phyloP scores from a whole-genome alignment of 2,329 filamentous ascomycete species.

The Chlorencoelia australis region DNA sequence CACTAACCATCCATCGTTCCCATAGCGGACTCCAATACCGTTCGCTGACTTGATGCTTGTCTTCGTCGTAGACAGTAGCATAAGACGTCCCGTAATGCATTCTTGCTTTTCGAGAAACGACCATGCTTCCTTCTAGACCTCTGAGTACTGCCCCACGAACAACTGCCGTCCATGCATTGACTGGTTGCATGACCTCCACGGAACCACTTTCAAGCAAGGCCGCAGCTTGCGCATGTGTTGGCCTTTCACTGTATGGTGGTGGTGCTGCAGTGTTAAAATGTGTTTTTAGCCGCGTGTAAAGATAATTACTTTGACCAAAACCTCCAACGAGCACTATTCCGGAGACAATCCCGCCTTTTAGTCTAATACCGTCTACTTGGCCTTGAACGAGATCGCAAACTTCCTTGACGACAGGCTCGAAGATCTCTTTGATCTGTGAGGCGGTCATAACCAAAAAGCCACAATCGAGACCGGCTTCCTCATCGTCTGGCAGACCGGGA shows the following conservation, averaged over 20 bases:
- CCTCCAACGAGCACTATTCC: slow-evolving; percentile 77
- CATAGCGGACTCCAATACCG: slow-evolving; percentile 71
- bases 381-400: slow-evolving; percentile 59
- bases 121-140: slow-evolving; percentile 69
- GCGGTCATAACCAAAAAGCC: slow-evolving; percentile 67
- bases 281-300: slow-evolving; percentile 59
- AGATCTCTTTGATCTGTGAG: slow-evolving; percentile 61
- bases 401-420: slow-evolving; percentile 64
- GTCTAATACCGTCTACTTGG: slow-evolving; percentile 53
- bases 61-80: slow-evolving; percentile 69
- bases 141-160: slow-evolving; percentile 67
- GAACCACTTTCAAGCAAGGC: slow-evolving; percentile 41
- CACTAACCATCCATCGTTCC: slow-evolving; percentile 75
- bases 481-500: slow-evolving; percentile 65
- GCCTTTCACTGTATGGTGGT: slow-evolving; percentile 54
- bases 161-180: slow-evolving; percentile 75
- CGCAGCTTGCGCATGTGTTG: slow-evolving; percentile 49
- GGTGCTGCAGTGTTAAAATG: slow-evolving; percentile 49
- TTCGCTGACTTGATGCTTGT: slow-evolving; percentile 61
- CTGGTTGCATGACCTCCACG: slow-evolving; percentile 72
- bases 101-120: slow-evolving; percentile 61
- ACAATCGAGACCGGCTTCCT: slow-evolving; percentile 63
- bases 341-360: slow-evolving; percentile 51
- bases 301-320: slow-evolving; percentile 70
- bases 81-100: slow-evolving; percentile 71